phyloP scores from a whole-genome alignment of 164 flowering plant genomes.

The Paratinospora sagittata region DNA sequence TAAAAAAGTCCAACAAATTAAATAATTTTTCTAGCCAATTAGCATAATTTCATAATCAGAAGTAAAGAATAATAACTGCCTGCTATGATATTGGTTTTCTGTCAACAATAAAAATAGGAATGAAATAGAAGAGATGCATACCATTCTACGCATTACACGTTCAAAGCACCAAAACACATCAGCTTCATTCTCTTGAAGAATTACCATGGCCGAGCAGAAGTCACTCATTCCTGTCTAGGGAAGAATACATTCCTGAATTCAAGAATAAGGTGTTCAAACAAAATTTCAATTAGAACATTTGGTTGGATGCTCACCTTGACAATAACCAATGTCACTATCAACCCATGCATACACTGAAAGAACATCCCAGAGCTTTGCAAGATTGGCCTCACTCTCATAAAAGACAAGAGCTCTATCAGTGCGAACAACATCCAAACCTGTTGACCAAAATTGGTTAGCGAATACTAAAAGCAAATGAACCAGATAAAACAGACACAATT shows the following conservation, averaged over 20 bases:
- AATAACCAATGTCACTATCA: conserved; percentile 75
- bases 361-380: conserved; percentile 82
- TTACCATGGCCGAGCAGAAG: conserved; percentile 83
- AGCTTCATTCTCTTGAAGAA: conserved; percentile 84
- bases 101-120: too few species aligned
- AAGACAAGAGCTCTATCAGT: conserved; percentile 77
- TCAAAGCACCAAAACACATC: conserved; percentile 98
- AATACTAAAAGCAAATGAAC: too few species aligned
- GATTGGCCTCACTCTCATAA: conserved; percentile 69
- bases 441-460: conserved; percentile 9
- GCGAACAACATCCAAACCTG: conserved; percentile 90
- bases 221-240: conserved; percentile 80
- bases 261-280: background rate
- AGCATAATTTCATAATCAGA: too few species aligned
- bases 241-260: background rate
- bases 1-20: too few species aligned
- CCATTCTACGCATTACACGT: conserved; percentile 89
- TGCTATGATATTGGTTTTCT: too few species aligned
- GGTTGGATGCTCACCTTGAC: conserved; percentile 56
- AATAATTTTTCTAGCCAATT: too few species aligned
- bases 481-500: too few species aligned
- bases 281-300: too few species aligned
- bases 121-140: conserved; percentile 21
- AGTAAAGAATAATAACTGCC: too few species aligned
- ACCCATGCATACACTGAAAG: conserved; percentile 84